Conservation (phyloP, 2,329 filamentous ascomycete species). For the Cytospora leucostoma region DNA sequence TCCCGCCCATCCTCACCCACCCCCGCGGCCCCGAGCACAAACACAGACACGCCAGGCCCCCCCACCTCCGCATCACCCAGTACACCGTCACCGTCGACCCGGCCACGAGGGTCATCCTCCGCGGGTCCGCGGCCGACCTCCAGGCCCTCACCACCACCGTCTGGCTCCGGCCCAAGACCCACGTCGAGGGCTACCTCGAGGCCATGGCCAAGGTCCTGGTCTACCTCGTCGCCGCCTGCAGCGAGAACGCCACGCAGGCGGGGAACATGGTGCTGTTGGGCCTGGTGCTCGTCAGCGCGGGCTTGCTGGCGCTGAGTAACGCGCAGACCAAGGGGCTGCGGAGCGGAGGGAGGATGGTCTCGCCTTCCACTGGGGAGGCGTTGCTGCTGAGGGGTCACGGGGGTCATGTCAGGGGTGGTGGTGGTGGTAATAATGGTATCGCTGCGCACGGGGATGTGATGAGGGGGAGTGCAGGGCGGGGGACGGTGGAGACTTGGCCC, state of each 20-base stretch:
- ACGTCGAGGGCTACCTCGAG: constrained; percentile 53
- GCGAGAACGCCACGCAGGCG: constrained; percentile 55
- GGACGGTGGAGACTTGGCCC: constrained; percentile 21
- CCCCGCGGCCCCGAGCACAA: constrained; percentile 22
- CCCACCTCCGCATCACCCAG: constrained; percentile 28
- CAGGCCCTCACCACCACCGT: constrained; percentile 59
- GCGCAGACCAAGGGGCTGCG: constrained; percentile 47
- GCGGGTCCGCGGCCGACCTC: constrained; percentile 56
- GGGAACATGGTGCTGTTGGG: constrained; percentile 54
- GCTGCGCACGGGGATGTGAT: not conserved
- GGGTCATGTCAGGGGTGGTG: not conserved
- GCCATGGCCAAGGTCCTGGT: constrained; percentile 58
- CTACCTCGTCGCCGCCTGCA: constrained; percentile 57
- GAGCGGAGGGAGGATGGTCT: constrained; percentile 53
- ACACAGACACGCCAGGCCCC: not conserved
- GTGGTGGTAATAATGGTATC: not conserved
- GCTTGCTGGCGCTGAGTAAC: constrained; percentile 56
- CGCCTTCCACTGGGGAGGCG: constrained; percentile 34
- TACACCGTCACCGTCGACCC: constrained; percentile 24
- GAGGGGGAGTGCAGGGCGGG: not conserved
- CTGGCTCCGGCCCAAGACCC: constrained; percentile 57
- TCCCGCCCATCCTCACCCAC: constrained; percentile 5
- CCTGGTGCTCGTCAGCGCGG: constrained; percentile 55
- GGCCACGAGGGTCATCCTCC: constrained; percentile 45
- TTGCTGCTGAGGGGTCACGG: too few species aligned